Evolutionary conservation across 2,329 filamentous ascomycete genomes (phyloP).

Genomic region (Aureobasidium vineae): DNA sequence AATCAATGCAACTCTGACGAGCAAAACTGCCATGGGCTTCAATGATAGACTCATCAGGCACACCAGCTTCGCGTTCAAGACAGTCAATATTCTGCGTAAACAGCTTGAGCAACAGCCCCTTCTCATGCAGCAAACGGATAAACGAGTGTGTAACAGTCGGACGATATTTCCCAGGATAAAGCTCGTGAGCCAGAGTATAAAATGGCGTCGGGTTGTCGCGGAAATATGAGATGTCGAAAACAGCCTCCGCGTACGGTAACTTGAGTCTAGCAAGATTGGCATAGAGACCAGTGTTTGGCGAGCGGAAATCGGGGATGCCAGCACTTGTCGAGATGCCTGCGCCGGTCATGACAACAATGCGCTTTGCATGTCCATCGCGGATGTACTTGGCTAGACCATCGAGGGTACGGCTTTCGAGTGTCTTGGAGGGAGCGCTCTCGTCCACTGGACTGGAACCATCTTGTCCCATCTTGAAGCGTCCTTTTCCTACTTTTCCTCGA

Average conservation of each 20-base stretch:
- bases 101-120: conserved; percentile 74
- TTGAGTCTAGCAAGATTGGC: conserved; percentile 84
- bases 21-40: conserved; percentile 97
- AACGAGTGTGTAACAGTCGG: conserved; percentile 92
- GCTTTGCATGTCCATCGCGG: conserved; percentile 62
- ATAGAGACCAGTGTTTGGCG: conserved; percentile 89
- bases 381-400: conserved; percentile 79
- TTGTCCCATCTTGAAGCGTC: conserved; percentile 71
- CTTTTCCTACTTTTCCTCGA: conserved; percentile 31
- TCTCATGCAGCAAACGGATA: conserved; percentile 75
- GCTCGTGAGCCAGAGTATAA: conserved; percentile 85
- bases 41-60: conserved; percentile 76
- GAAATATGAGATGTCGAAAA: conserved; percentile 94
- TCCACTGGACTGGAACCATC: conserved; percentile 69
- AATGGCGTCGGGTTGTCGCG: conserved; percentile 80
- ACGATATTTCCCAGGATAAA: conserved; percentile 85
- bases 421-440: conserved; percentile 62
- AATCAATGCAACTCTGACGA: conserved; percentile 86
- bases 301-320: conserved; percentile 88
- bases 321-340: conserved; percentile 79
- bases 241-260: conserved; percentile 84
- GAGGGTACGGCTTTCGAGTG: conserved; percentile 66
- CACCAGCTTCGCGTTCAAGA: conserved; percentile 80
- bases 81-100: conserved; percentile 99
- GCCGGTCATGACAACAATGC: conserved; percentile 85